A percentile compares a stretch with the other conserved stretches of the same genome.
Evolutionary conservation across 768 basidiomycete species (phyloP).

Genomic region (Naematelia encephala): DNA sequence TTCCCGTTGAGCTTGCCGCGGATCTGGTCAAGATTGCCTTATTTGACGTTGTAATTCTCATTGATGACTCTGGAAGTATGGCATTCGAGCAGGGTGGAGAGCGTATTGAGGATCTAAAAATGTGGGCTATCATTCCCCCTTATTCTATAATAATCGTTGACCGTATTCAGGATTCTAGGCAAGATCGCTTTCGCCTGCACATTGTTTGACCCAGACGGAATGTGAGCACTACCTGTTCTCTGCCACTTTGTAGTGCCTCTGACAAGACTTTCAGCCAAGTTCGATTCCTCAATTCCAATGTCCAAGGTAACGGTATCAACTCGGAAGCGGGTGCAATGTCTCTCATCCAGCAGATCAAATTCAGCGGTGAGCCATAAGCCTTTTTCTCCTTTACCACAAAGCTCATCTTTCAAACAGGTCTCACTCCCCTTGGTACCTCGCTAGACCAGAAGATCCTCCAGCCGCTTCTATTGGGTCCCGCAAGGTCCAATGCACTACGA

Average conservation of each 20-base stretch:
- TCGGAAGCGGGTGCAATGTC: conserved; percentile 45
- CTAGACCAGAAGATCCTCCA: conserved; percentile 52
- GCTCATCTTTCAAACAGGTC: conserved; percentile 24
- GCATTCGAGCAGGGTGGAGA: conserved; percentile 52
- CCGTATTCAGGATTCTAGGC: conserved; percentile 38
- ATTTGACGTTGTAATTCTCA: conserved; percentile 49
- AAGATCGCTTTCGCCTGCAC: conserved; percentile 49
- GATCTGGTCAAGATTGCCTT: conserved; percentile 50
- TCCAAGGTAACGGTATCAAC: conserved; percentile 51
- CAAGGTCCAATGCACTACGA: conserved; percentile 40
- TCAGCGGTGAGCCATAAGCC: conserved; percentile 30
- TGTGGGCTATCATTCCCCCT: conserved; percentile 20
- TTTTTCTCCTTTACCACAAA: background rate
- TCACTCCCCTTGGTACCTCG: conserved; percentile 48
- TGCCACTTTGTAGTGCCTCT: background rate
- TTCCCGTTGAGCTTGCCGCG: conserved; percentile 51
- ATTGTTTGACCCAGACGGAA: conserved; percentile 52
- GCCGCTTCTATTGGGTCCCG: conserved; percentile 52
- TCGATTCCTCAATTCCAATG: conserved; percentile 52
- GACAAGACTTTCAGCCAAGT: conserved; percentile 32
- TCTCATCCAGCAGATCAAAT: conserved; percentile 51
- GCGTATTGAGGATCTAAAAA: conserved; percentile 53
- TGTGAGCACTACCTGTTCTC: conserved; percentile 36
- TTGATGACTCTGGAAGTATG: conserved; percentile 48
- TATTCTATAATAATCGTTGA: conserved; percentile 8